Conservation (phyloP, 1,284 basidiomycete species). For the Mycosarcoma mackinlayi region DNA sequence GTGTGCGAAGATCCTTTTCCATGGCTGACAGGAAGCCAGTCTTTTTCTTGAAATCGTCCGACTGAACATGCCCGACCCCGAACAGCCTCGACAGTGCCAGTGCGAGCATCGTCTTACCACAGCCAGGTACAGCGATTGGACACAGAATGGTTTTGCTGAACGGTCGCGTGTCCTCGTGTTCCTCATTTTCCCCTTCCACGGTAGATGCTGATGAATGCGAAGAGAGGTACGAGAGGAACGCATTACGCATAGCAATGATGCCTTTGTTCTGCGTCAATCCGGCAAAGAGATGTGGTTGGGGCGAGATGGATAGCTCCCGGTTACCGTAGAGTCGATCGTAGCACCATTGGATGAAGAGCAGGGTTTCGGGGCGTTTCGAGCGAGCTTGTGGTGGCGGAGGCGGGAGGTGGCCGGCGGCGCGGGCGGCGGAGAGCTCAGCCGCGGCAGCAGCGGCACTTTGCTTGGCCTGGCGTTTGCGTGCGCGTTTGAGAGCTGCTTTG, state of each 20-base stretch:
- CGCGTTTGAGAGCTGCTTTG: slow-evolving; percentile 36
- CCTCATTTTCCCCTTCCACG: slow-evolving; percentile 21
- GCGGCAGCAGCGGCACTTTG: slow-evolving; percentile 2
- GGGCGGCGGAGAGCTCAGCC: slow-evolving; percentile 9
- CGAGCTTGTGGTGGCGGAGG: slow-evolving; percentile 51
- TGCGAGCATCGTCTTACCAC: slow-evolving; percentile 91
- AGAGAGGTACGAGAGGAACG: slow-evolving; percentile 77
- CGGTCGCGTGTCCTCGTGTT: slow-evolving; percentile 53
- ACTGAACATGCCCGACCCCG: slow-evolving; percentile 81
- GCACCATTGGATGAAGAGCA: slow-evolving; percentile 61
- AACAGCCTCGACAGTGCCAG: slow-evolving; percentile 83
- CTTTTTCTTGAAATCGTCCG: slow-evolving; percentile 86
- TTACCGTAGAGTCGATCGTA: slow-evolving; percentile 61
- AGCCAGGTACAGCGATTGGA: slow-evolving; percentile 90
- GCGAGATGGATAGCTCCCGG: slow-evolving; percentile 75
- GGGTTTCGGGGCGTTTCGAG: slow-evolving; percentile 58
- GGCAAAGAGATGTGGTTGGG: slow-evolving; percentile 76
- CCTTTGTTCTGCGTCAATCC: slow-evolving; percentile 79
- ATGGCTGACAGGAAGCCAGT: slow-evolving; percentile 85
- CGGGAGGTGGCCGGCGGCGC: slow-evolving; percentile 23
- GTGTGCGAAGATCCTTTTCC: slow-evolving; percentile 55
- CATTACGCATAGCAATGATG: slow-evolving; percentile 84
- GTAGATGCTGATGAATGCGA: slow-evolving; percentile 25
- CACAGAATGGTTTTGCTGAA: slow-evolving; percentile 86
- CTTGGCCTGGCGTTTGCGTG: slow-evolving; percentile 24